Evolutionary conservation across 441 rosid species (phyloP).

Genomic region (Populus hybrid): DNA sequence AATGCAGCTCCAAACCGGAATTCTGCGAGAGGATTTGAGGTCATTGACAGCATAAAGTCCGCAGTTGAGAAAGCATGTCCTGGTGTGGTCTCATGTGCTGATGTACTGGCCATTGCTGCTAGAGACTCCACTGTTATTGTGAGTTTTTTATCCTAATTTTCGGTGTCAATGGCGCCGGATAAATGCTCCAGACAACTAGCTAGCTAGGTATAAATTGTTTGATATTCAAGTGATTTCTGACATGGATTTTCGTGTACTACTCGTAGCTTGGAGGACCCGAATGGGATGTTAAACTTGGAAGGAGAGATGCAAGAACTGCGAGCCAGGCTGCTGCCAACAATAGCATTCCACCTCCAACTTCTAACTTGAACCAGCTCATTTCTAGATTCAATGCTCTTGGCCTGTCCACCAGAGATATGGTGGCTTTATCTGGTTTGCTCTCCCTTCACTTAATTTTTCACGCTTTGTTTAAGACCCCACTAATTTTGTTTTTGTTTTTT

Average conservation of each 20-base stretch:
- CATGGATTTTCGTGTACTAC: neutral
- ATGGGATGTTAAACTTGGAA: constrained; percentile 82
- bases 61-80: constrained; percentile 84
- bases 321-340: constrained; percentile 75
- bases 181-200: too few species aligned
- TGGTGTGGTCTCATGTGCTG: constrained; percentile 90
- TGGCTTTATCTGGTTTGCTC: constrained; percentile 65
- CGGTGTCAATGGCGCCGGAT: neutral
- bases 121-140: constrained; percentile 67
- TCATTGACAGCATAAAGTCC: constrained; percentile 68
- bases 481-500: too few species aligned
- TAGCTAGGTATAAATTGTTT: neutral
- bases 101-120: constrained; percentile 75
- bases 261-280: constrained; percentile 71
- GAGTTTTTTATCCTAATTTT: constrained; percentile 18
- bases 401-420: constrained; percentile 73
- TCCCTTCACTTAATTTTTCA: neutral
- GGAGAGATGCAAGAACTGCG: constrained; percentile 74
- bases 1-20: constrained; percentile 65
- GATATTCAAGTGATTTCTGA: neutral
- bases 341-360: constrained; percentile 68
- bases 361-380: constrained; percentile 55
- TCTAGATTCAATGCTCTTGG: constrained; percentile 63
- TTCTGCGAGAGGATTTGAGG: constrained; percentile 73
- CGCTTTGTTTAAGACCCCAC: too few species aligned